Percentiles rank a stretch among this genome's conserved stretches.
phyloP scores from a whole-genome alignment of 2,329 filamentous ascomycete genomes.

The Scytalidium sp. region DNA sequence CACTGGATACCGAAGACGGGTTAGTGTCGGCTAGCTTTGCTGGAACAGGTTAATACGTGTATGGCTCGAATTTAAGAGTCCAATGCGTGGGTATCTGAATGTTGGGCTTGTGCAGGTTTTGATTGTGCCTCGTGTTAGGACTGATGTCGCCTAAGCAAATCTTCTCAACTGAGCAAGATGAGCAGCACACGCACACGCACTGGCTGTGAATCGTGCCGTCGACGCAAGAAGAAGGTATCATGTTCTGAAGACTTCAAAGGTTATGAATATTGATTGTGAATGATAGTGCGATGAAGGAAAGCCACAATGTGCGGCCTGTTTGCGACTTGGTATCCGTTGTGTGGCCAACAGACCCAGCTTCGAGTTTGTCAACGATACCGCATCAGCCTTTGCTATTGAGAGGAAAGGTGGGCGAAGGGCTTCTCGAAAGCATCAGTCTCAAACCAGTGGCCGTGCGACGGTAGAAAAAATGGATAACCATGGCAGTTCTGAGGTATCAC shows the following conservation, averaged over 20 bases:
- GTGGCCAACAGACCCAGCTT: not conserved
- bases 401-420: not conserved
- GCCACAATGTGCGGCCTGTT: not conserved
- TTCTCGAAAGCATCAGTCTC: not conserved
- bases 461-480: not conserved
- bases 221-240: slow-evolving; percentile 2
- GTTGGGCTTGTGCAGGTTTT: too few species aligned
- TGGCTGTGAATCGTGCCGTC: not conserved
- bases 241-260: not conserved
- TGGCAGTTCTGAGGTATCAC: not conserved
- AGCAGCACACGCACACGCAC: not conserved
- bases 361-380: not conserved
- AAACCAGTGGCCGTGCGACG: too few species aligned
- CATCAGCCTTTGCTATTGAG: not conserved
- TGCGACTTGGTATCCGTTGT: not conserved
- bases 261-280: not conserved
- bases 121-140: too few species aligned
- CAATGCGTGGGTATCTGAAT: too few species aligned
- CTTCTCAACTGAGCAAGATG: not conserved
- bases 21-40: too few species aligned
- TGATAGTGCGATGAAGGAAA: slow-evolving; percentile 3
- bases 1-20: too few species aligned
- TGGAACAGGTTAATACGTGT: too few species aligned
- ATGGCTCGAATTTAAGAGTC: too few species aligned
- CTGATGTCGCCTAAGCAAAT: too few species aligned